Evolutionary conservation across 768 basidiomycete species (phyloP).

Genomic region (Cyathus striatus): DNA sequence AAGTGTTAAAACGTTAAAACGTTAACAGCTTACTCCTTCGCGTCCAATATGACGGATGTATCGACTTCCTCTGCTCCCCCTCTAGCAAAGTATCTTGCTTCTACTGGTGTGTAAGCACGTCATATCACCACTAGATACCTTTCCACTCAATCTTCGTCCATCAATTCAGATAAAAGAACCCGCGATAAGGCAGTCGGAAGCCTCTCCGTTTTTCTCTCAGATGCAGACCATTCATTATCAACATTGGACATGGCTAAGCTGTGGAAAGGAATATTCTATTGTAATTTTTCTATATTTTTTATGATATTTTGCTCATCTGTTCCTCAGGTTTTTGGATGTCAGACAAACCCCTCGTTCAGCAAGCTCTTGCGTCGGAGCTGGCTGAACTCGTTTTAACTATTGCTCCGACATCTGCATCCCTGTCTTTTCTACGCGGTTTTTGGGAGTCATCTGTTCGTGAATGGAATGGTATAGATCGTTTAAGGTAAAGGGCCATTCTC

Average conservation of each 20-base stretch:
- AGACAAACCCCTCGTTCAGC: constrained; percentile 95
- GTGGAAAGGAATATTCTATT: constrained; percentile 98
- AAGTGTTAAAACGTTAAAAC: not conserved
- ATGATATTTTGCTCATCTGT: too few relatives aligned
- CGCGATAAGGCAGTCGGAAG: constrained; percentile 88
- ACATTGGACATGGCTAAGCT: constrained; percentile 83
- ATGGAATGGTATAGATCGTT: constrained; percentile 88
- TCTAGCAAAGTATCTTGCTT: constrained; percentile 87
- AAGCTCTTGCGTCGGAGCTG: constrained; percentile 81
- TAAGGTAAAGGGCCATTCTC: constrained; percentile 58
- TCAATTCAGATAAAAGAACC: constrained; percentile 73
- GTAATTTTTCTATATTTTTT: constrained; percentile 46
- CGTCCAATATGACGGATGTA: constrained; percentile 28
- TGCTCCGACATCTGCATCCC: constrained; percentile 45
- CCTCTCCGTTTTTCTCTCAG: constrained; percentile 75
- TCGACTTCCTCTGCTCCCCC: constrained; percentile 44
- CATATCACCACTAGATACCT: constrained; percentile 1
- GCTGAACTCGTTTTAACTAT: constrained; percentile 79
- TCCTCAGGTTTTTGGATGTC: constrained; percentile 97
- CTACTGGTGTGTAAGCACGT: constrained; percentile 68
- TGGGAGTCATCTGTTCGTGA: constrained; percentile 90
- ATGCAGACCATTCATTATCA: constrained; percentile 50
- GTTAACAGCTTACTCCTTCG: not conserved
- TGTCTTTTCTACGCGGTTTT: constrained; percentile 82
- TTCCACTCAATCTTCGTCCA: constrained; percentile 5